Evolutionary conservation across 2,329 filamentous ascomycete genomes (phyloP).

Genomic region (Canariomyces notabilis): DNA sequence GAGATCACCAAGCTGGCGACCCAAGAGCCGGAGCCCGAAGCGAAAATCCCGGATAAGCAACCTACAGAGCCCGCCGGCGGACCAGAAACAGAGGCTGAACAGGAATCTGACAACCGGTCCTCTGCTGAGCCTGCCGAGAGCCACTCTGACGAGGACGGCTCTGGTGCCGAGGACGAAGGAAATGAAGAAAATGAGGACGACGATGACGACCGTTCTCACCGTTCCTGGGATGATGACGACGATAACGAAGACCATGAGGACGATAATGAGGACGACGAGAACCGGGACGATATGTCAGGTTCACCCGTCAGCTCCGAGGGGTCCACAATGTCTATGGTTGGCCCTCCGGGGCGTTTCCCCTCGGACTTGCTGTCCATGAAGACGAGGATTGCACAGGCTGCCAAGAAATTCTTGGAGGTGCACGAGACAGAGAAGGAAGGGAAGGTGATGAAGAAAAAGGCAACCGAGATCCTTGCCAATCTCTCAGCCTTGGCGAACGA

Average conservation of each 20-base stretch:
- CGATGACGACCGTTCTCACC: constrained; percentile 39
- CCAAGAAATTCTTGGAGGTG: constrained; percentile 75
- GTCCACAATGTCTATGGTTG: constrained; percentile 60
- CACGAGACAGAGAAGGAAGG: constrained; percentile 74
- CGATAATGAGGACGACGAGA: constrained; percentile 42
- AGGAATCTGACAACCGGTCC: constrained; percentile 26
- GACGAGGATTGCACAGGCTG: constrained; percentile 68
- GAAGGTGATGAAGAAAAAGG: constrained; percentile 72
- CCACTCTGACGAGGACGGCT: constrained; percentile 22
- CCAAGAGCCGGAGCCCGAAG: constrained; percentile 37
- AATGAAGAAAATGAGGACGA: constrained; percentile 30
- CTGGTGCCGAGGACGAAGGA: constrained; percentile 23
- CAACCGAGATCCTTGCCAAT: constrained; percentile 66
- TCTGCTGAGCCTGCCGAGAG: constrained; percentile 26
- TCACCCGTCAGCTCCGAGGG: constrained; percentile 62
- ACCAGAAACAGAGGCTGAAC: constrained; percentile 12
- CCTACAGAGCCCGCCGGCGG: constrained; percentile 22
- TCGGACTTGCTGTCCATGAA: constrained; percentile 55
- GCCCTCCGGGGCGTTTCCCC: constrained; percentile 44
- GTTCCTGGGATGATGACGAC: constrained; percentile 48
- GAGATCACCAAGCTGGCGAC: constrained; percentile 79
- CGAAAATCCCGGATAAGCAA: constrained; percentile 26
- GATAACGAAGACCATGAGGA: constrained; percentile 53
- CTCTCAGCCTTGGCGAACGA: constrained; percentile 67
- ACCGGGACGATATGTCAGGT: constrained; percentile 57